Evolutionary conservation across 139 green algal species (phyloP).

Genomic region (Picochlorum sp.): DNA sequence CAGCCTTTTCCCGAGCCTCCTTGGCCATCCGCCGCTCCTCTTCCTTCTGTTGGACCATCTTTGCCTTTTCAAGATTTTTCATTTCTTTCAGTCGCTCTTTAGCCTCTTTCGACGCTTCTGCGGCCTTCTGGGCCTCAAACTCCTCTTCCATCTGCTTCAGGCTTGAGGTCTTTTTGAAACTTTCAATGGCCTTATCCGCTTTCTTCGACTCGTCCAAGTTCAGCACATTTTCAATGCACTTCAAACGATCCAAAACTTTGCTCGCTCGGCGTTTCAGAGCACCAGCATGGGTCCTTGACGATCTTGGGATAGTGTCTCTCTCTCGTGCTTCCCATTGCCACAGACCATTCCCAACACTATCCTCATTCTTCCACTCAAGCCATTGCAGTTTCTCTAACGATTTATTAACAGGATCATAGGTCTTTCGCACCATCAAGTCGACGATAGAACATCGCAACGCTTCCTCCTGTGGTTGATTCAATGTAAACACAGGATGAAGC

Average conservation of each 20-base stretch:
- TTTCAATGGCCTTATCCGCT: background rate
- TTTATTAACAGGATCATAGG: conserved; percentile 43
- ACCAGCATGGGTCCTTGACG: conserved; percentile 10
- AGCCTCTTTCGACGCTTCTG: background rate
- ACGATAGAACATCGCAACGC: conserved; percentile 34
- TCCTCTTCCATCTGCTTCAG: background rate
- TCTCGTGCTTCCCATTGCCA: conserved; percentile 68
- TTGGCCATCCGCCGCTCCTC: background rate
- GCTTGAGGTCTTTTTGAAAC: background rate
- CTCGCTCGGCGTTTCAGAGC: conserved; percentile 33
- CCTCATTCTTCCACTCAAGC: background rate
- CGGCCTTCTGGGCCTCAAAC: background rate
- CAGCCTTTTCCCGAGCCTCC: conserved; percentile 1
- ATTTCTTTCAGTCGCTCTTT: background rate
- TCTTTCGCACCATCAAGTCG: conserved; percentile 53
- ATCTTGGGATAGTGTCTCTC: conserved; percentile 38
- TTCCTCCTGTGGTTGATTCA: conserved; percentile 12
- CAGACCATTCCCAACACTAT: background rate
- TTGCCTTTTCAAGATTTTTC: background rate
- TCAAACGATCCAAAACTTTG: conserved; percentile 9
- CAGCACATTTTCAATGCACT: background rate
- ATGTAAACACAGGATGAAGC: conserved; percentile 29
- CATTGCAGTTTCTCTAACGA: conserved; percentile 3
- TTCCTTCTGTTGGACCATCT: background rate
- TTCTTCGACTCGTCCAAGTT: background rate